Evolutionary conservation across 495 filamentous ascomycete genomes (phyloP), one percentile per base, ranked within the genome.

Genomic region (Neurospora hispaniola): DNA sequence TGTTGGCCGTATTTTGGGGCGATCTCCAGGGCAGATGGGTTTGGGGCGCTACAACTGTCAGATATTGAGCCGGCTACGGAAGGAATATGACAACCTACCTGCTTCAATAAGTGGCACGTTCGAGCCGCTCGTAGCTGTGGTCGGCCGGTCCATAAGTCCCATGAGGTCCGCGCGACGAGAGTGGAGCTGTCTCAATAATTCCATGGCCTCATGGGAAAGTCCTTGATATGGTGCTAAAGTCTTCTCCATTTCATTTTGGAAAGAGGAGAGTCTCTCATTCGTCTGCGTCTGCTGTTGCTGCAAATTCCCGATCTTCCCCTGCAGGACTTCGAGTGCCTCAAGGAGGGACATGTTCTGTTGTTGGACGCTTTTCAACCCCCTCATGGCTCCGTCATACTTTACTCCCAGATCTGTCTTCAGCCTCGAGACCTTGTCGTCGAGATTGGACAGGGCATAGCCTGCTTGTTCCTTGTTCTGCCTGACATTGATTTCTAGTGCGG

Each of bases 241-340:
- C 4, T 72, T 41, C 5, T 12, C 59, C 8, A 76, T 10, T 11
- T 70, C 69, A 20, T 18, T 23, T 48, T 75, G 73, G 18, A 80
- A 43, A 41, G 72, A 69, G 12, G 73, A 69, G 0, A 80, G 4
- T 35, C 72, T 78, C 20, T 70, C 41, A 31, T 73, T 70, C 12
- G 42, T n/a, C 23, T 46, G 68, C 0, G 69, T 54, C 41, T 73
- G 77, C 16, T 77, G 73, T 44, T 68, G 73, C 43, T 70, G 72
- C 27, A 76, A 10, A 14, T 71, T 71, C 35, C 35, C 40, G 42
- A 80, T 11, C 73, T 79, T 77, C 6, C 16, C 74, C 42, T 75
- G 73, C 7, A 80, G 42, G 11, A 40, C 43, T 23, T 75, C 71
- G 6, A 79, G 59, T 59, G 44, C 73, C 38, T 75, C 72, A 2